Evolutionary conservation across 108 stramenopile genomes (phyloP).

Genomic region (Nitzschia sp.): DNA sequence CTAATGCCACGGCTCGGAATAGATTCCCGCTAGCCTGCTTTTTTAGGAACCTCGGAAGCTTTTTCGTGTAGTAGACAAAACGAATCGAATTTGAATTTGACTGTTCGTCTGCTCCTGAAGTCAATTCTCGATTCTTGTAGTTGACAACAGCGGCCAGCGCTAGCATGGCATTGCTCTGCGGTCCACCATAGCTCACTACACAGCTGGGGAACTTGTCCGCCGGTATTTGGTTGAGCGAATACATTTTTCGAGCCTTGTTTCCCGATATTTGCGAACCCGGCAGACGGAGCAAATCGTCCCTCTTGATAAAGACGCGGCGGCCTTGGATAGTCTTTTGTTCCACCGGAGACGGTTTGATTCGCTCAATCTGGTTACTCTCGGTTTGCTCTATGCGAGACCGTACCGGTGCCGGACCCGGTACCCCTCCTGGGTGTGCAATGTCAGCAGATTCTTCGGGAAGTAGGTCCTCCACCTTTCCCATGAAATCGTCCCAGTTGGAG

Average conservation of each 20-base stretch:
- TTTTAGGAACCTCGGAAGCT: conserved; percentile 77
- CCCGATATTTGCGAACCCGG: conserved; percentile 67
- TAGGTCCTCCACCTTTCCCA: not conserved
- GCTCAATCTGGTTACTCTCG: not conserved
- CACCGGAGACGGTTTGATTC: conserved; percentile 50
- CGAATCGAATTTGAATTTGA: conserved; percentile 21
- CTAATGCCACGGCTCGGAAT: conserved; percentile 70
- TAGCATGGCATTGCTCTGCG: conserved; percentile 93
- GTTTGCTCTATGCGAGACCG: not conserved
- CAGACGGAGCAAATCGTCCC: conserved; percentile 73
- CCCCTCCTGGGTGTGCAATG: not conserved
- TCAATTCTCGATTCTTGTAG: conserved; percentile 54
- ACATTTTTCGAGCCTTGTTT: conserved; percentile 86
- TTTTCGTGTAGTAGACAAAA: conserved; percentile 92
- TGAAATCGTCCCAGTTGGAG: conserved; percentile 3
- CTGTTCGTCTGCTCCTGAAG: conserved; percentile 15
- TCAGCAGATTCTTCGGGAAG: not conserved
- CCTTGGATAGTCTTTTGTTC: conserved; percentile 57
- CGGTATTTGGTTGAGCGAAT: conserved; percentile 56
- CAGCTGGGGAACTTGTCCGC: conserved; percentile 62
- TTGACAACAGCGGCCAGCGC: conserved; percentile 86
- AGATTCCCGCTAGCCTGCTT: conserved; percentile 88
- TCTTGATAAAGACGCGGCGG: conserved; percentile 67
- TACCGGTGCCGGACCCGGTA: not conserved
- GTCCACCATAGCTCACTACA: conserved; percentile 89